Evolutionary conservation across 2,329 filamentous ascomycete species (phyloP).

Genomic region (Cladobotryum mycophilum): DNA sequence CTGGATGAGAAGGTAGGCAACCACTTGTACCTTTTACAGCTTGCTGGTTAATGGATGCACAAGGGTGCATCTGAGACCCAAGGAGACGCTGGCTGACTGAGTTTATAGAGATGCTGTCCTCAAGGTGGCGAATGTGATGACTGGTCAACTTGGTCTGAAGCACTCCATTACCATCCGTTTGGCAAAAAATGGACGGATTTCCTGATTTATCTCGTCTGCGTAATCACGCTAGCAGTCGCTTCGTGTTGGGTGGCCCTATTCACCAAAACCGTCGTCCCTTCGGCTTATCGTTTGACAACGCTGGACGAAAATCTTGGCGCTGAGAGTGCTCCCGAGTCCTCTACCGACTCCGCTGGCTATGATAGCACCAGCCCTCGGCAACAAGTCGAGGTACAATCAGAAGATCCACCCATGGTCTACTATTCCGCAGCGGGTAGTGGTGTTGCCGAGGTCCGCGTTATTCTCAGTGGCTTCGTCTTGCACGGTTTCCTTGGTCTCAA

Average conservation of each 20-base stretch:
- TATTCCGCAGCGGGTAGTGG: slow-evolving; percentile 95
- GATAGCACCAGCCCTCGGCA: slow-evolving; percentile 39
- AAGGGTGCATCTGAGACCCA: background rate
- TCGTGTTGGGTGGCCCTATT: slow-evolving; percentile 77
- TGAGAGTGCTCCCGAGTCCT: slow-evolving; percentile 35
- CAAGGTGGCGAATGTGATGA: slow-evolving; percentile 48
- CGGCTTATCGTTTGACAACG: slow-evolving; percentile 77
- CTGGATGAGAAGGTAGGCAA: slow-evolving; percentile 56
- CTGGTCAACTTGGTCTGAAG: slow-evolving; percentile 51
- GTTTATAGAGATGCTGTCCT: slow-evolving; percentile 46
- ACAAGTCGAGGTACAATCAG: slow-evolving; percentile 31
- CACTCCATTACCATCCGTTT: slow-evolving; percentile 38
- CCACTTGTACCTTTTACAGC: no score
- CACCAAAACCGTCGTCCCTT: slow-evolving; percentile 93
- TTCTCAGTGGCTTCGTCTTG: slow-evolving; percentile 93
- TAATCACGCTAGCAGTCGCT: slow-evolving; percentile 60
- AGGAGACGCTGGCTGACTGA: slow-evolving; percentile 7
- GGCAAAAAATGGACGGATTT: slow-evolving; percentile 66
- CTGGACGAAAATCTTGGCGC: slow-evolving; percentile 90
- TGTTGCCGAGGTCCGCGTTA: slow-evolving; percentile 94
- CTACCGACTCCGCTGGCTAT: slow-evolving; percentile 36
- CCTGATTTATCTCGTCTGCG: slow-evolving; percentile 64
- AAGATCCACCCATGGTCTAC: slow-evolving; percentile 71
- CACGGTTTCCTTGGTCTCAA: slow-evolving; percentile 90
- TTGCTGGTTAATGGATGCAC: background rate